Evolutionary conservation across 345 rosid genomes (phyloP), one percentile per base, ranked within the genome.

Genomic region (Balakata baccata): DNA sequence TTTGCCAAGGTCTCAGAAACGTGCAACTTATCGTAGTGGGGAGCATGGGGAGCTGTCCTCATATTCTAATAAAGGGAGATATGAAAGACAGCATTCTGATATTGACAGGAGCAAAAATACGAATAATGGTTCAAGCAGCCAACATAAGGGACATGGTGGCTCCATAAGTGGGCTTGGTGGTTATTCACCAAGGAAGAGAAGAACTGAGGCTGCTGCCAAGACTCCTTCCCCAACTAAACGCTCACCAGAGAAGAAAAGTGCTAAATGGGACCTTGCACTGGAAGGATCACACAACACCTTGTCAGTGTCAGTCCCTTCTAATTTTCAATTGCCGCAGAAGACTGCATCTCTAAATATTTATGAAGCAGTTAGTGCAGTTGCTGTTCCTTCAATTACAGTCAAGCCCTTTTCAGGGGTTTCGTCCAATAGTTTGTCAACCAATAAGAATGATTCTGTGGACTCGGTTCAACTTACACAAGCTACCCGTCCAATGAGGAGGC

Each of bases 181-280:
- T 71, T 92, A 92, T 84, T 92, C 97, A 17, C 98, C 99, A 22
- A 87, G 96, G 80, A 92, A 89, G 85, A 91, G 96, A 77, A 95
- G 86, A 82, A 82, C 82, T 53, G 89, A 87, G 67, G 81, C 83
- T 50, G 83, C 87, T 80, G 76, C 66, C 77, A 89, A 85, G 88
- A 88, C 89, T 66, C 89, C 89, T 70, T 88, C 97, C 43, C 97
- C 94, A 47, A 51, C 81, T 70, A 88, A 82, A 75, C 86, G 76
- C 61, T 85, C 93, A 14, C 87, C 92, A 8, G 96, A 89, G 82
- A 89, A 88, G 82, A 89, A 84, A 85, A 64, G 65, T 79, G 97
- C 87, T 62, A 92, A 87, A 74, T 91, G 97, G 99, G 98, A 92
- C 87, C 80, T 87, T 75, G 78, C 86, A 66, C 91, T 93, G 29